Percentiles rank a stretch among this genome's conserved stretches.
These are phyloP conservation scores for Massospora cicadina DNA, from an alignment of 371 early-diverging fungal genomes.

Conservation along the genomic window DNA sequence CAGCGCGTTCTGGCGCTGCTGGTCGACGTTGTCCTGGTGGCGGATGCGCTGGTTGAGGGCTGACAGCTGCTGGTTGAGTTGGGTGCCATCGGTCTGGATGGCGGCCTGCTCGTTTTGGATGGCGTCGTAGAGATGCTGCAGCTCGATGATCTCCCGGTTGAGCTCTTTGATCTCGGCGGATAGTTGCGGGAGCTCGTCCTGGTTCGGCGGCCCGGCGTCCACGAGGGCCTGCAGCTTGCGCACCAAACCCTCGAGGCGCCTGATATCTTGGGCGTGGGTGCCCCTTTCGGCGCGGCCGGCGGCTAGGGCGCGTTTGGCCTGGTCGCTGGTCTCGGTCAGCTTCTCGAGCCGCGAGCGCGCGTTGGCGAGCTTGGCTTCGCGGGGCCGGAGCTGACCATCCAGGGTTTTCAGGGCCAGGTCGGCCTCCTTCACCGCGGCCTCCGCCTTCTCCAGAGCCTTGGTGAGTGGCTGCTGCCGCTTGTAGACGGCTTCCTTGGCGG, in stretches of 20 bases:
- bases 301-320: background rate
- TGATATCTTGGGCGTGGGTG: background rate
- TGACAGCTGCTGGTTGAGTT: conserved; percentile 7
- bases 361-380: background rate
- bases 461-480: background rate
- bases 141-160: background rate
- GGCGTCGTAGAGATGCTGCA: conserved; percentile 12
- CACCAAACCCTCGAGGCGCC: background rate
- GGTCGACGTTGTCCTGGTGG: conserved; percentile 32
- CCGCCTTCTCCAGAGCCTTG: background rate
- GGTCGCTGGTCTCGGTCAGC: background rate
- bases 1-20: conserved; percentile 26
- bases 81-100: conserved; percentile 11
- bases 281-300: conserved; percentile 8
- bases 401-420: background rate
- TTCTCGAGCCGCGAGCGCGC: background rate
- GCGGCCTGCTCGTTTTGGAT: conserved; percentile 13
- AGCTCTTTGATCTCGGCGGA: background rate
- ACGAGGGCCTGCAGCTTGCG: background rate
- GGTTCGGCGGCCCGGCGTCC: background rate
- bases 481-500: background rate
- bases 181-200: background rate
- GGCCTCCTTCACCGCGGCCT: background rate
- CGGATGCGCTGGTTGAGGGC: conserved; percentile 15
- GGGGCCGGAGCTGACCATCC: background rate